Conservation (phyloP, 345 rosid genomes). For the Arabidopsis arenosa region DNA sequence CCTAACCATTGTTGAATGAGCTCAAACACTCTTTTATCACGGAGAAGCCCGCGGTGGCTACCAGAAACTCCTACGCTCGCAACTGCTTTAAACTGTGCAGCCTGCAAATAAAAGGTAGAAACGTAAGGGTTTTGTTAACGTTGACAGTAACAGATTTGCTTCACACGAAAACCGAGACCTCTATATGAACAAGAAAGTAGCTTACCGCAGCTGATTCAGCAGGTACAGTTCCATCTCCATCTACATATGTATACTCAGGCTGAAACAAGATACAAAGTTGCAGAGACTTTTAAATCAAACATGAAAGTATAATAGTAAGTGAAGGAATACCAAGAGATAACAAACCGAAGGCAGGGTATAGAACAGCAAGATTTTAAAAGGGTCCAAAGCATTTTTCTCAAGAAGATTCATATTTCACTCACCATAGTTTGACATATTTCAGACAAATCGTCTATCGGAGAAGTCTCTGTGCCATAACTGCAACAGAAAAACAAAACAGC, state of each 20-base stretch:
- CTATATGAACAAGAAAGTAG: slow-evolving; percentile 27
- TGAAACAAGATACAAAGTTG: slow-evolving; percentile 41
- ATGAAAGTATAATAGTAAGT: neutral
- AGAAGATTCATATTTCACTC: slow-evolving; percentile 43
- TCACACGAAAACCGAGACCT: neutral
- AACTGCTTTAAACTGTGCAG: slow-evolving; percentile 64
- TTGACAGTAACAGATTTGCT: slow-evolving; percentile 8
- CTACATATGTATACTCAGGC: slow-evolving; percentile 80
- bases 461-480: slow-evolving; percentile 83
- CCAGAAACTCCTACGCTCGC: slow-evolving; percentile 73
- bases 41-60: slow-evolving; percentile 65
- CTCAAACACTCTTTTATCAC: slow-evolving; percentile 57
- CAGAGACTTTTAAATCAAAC: slow-evolving; percentile 1
- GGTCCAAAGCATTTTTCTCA: neutral
- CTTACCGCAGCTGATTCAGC: slow-evolving; percentile 80
- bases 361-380: neutral
- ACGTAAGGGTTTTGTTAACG: neutral
- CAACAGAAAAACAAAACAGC: slow-evolving; percentile 31
- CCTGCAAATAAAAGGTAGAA: slow-evolving; percentile 45
- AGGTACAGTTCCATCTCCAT: slow-evolving; percentile 97
- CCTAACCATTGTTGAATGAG: slow-evolving; percentile 75
- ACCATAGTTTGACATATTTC: slow-evolving; percentile 84
- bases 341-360: neutral
- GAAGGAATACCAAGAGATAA: slow-evolving; percentile 2
- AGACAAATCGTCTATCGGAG: slow-evolving; percentile 74